Conservation (phyloP, 805 yeast species). For the Lachancea lanzarotensis region DNA sequence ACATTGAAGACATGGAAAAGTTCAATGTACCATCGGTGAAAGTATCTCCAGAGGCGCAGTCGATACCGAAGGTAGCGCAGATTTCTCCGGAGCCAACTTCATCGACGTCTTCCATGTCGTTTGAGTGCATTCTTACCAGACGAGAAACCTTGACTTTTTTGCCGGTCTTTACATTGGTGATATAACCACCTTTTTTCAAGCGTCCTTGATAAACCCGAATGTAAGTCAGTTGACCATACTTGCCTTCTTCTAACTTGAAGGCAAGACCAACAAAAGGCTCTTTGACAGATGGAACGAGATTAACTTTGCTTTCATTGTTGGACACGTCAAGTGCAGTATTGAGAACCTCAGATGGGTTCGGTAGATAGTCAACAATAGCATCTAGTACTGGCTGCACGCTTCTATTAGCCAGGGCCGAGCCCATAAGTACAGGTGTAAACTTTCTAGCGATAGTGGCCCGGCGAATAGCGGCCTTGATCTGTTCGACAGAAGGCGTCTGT, state of each 20-base stretch:
- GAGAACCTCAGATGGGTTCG: conserved; percentile 88
- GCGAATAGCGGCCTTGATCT: conserved; percentile 84
- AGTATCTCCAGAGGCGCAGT: conserved; percentile 98
- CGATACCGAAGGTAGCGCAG: conserved; percentile 98
- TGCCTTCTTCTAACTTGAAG: conserved; percentile 98
- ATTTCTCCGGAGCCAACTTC: conserved; percentile 98
- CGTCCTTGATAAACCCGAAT: conserved; percentile 96
- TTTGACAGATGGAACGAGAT: conserved; percentile 61
- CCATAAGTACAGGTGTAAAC: conserved; percentile 99
- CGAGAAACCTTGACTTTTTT: conserved; percentile 90
- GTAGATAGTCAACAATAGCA: conserved; percentile 92
- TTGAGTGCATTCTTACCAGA: conserved; percentile 96
- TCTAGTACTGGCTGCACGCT: conserved; percentile 95
- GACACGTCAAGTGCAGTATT: conserved; percentile 81
- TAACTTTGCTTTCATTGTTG: conserved; percentile 59
- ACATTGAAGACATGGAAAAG: conserved; percentile 95
- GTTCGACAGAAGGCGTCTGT: conserved; percentile 74
- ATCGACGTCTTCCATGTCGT: conserved; percentile 96
- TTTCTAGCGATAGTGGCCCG: conserved; percentile 91
- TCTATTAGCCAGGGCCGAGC: conserved; percentile 94
- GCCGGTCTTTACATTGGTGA: conserved; percentile 84
- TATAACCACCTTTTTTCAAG: conserved; percentile 82
- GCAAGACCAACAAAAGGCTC: conserved; percentile 94
- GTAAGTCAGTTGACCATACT: conserved; percentile 95
- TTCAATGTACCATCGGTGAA: conserved; percentile 78